Evolutionary conservation across 164 flowering plant genomes (phyloP), one percentile per base, ranked within the genome.

Genomic region (Protea cynaroides): DNA sequence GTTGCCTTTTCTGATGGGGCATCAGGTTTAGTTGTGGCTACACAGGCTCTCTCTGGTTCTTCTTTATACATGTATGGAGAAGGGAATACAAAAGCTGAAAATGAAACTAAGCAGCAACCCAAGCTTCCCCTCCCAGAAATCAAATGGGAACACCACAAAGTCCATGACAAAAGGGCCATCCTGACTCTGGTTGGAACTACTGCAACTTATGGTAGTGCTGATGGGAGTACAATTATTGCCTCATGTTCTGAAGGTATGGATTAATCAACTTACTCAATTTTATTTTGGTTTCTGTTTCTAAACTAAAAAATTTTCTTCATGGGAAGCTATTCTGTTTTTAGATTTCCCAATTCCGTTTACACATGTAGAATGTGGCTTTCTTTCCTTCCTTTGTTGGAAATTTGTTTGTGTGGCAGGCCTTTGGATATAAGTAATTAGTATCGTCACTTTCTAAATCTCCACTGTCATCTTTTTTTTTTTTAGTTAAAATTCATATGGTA

Each of bases 121-220:
- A 89, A 89, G 80, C 94, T 82, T 74, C 96, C 97, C 38, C 82
- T 81, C 23, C 98, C 98, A 7, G 89, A 85, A 82, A 82, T 88
- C 52, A 91, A 95, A 76, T 95, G 99, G 99, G 90, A 82, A 72
- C 90, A 82, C 58, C 94, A 82, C 69, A 92, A 91, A 79, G 85
- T 84, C 55, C 99, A 95, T 69, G 96, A 87, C 9, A 75, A 76
- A 53, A 82, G 71, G 71, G 79, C 80, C 57, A 79, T 92, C 60
- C 52, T 91, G 56, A 88, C 91, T 64, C 77, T 95, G 4, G 65
- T 65, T 73, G 93, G 92, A 61, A 65, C 94, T 13, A 71, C 77
- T 69, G 89, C 99, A 50, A 89, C 74, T 69, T 92, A 85, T 78
- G 99, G 96, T 8, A 86, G 62, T 71, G 97, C 89, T 74, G 97